Evolutionary conservation across 108 stramenopile genomes (phyloP).

Genomic region (Bacterosira constricta): DNA sequence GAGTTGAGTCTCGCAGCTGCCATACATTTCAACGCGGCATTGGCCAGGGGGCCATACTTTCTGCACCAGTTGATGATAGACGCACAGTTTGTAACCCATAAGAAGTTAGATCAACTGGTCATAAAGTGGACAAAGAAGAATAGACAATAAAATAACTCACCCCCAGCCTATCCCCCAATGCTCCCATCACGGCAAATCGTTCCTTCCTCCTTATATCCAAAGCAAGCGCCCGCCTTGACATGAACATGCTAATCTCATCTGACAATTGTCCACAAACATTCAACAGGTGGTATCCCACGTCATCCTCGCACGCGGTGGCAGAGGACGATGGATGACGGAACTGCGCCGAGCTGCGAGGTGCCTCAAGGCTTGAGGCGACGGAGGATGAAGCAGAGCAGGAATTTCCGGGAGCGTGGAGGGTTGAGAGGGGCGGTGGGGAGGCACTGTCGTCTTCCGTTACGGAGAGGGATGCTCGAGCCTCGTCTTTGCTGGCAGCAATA

Average conservation of each 20-base stretch:
- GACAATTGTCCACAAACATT: constrained; percentile 78
- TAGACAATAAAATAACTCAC: constrained; percentile 26
- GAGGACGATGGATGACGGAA: constrained; percentile 47
- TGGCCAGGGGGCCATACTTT: constrained; percentile 71
- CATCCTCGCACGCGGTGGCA: constrained; percentile 60
- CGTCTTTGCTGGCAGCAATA: neutral
- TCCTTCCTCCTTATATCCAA: constrained; percentile 66
- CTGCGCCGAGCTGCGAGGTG: constrained; percentile 65
- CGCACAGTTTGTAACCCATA: neutral
- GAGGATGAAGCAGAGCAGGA: constrained; percentile 79
- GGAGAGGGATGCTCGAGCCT: constrained; percentile 12
- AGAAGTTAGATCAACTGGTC: neutral
- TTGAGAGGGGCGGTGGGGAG: constrained; percentile 66
- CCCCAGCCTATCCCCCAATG: constrained; percentile 68
- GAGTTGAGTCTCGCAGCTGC: constrained; percentile 83
- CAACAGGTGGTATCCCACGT: constrained; percentile 83
- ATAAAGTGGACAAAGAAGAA: neutral
- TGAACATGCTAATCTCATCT: constrained; percentile 75
- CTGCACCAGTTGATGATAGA: neutral
- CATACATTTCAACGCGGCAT: constrained; percentile 86
- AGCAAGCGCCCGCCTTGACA: constrained; percentile 72
- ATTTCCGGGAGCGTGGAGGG: constrained; percentile 71
- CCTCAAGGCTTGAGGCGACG: constrained; percentile 85
- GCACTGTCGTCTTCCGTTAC: constrained; percentile 28
- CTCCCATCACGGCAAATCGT: constrained; percentile 62